Percentiles rank a stretch among this genome's conserved stretches.
Conservation (phyloP, 2,329 filamentous ascomycete species). For the Colletotrichum trifolii region DNA sequence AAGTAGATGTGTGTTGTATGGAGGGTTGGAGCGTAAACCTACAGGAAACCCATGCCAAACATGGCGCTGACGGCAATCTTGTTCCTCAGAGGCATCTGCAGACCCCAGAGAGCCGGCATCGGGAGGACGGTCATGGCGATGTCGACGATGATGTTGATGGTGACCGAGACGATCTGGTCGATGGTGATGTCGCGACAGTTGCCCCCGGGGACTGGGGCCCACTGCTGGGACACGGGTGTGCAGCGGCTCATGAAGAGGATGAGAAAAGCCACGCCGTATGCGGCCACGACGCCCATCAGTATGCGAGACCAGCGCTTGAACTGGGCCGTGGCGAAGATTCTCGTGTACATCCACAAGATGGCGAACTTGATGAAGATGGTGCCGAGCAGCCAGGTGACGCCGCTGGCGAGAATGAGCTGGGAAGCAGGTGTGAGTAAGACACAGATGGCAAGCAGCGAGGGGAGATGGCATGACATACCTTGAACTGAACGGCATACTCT, state of each 20-base stretch:
- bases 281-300: constrained; percentile 40
- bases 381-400: constrained; percentile 44
- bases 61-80: constrained; percentile 46
- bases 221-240: constrained; percentile 44
- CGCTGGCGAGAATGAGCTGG: constrained; percentile 40
- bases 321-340: constrained; percentile 43
- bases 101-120: constrained; percentile 53
- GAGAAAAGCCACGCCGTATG: constrained; percentile 44
- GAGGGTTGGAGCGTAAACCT: constrained; percentile 27
- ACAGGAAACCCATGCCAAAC: constrained; percentile 47
- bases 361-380: constrained; percentile 46
- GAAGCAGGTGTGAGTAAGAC: neutral
- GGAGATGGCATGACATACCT: neutral
- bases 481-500: constrained; percentile 29
- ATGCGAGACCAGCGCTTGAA: constrained; percentile 43
- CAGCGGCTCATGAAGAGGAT: constrained; percentile 47
- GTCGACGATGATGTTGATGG: constrained; percentile 44
- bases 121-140: constrained; percentile 53
- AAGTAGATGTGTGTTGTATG: neutral
- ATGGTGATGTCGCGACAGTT: constrained; percentile 49
- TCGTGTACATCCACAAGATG: constrained; percentile 45
- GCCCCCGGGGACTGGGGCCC: constrained; percentile 46
- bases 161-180: constrained; percentile 40
- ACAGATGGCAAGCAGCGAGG: too few species aligned
- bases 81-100: constrained; percentile 52